These are phyloP conservation scores for Colletotrichum viniferum DNA, from an alignment of 2,329 filamentous ascomycete genomes.

Conservation along the genomic window DNA sequence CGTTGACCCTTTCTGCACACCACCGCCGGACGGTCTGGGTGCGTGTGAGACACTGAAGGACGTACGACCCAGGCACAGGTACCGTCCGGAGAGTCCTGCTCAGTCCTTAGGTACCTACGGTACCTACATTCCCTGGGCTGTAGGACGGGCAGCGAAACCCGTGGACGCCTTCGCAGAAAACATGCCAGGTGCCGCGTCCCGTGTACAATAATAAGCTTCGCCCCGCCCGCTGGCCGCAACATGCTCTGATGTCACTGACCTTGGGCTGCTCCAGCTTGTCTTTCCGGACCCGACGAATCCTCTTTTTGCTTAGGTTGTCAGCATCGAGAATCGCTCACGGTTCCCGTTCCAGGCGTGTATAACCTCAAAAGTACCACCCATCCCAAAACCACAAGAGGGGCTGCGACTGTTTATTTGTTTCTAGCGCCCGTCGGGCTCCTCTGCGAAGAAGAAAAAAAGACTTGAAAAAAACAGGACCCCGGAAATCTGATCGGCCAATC, in stretches of 20 bases:
- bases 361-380: not conserved
- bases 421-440: not conserved
- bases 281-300: not conserved
- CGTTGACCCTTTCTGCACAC: not conserved
- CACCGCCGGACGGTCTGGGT: not conserved
- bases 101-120: not conserved
- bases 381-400: not conserved
- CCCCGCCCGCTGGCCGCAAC: slow-evolving; percentile 12
- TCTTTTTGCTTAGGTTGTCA: not conserved
- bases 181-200: slow-evolving; percentile 3
- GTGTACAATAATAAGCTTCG: slow-evolving; percentile 18
- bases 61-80: not conserved
- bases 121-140: not conserved
- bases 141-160: not conserved
- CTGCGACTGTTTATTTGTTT: not conserved
- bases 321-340: not conserved
- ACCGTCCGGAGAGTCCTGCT: not conserved
- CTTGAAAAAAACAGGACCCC: slow-evolving; percentile 14
- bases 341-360: not conserved
- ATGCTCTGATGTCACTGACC: slow-evolving; percentile 20
- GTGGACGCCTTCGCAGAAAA: not conserved
- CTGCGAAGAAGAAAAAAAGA: not conserved
- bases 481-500: slow-evolving; percentile 17
- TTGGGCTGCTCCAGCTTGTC: not conserved
- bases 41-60: not conserved